These are phyloP conservation scores for Aspergillus ustus DNA, from an alignment of 2,329 filamentous ascomycete genomes.

Conservation along the genomic window DNA sequence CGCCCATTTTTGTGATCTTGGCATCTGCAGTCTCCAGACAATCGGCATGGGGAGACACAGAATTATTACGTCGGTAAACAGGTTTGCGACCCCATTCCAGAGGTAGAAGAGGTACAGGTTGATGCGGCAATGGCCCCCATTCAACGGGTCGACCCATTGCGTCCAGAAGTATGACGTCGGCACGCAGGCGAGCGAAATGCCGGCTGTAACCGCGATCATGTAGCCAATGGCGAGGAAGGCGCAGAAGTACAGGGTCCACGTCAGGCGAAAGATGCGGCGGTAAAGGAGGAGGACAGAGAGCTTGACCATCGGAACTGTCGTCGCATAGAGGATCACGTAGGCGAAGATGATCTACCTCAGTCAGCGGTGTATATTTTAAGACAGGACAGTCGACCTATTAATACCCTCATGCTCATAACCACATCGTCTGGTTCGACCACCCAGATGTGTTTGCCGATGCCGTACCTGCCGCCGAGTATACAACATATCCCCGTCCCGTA, in stretches of 20 bases:
- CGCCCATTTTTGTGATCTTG: slow-evolving; percentile 14
- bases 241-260: slow-evolving; percentile 21
- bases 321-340: slow-evolving; percentile 23
- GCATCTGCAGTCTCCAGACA: slow-evolving; percentile 26
- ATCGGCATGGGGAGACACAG: slow-evolving; percentile 24
- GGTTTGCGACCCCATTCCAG: slow-evolving; percentile 23
- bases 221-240: slow-evolving; percentile 21
- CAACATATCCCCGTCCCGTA: slow-evolving; percentile 20
- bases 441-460: slow-evolving; percentile 26
- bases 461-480: slow-evolving; percentile 21
- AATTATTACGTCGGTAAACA: slow-evolving; percentile 25
- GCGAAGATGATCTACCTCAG: slow-evolving; percentile 19
- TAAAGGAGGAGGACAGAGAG: slow-evolving; percentile 26
- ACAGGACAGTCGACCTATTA: background rate
- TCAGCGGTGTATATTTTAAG: background rate
- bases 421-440: slow-evolving; percentile 18
- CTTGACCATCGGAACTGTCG: slow-evolving; percentile 23
- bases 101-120: slow-evolving; percentile 25
- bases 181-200: slow-evolving; percentile 19
- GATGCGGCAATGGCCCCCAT: slow-evolving; percentile 16
- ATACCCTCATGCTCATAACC: slow-evolving; percentile 19
- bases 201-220: slow-evolving; percentile 13
- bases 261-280: slow-evolving; percentile 26
- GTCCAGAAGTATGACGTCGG: slow-evolving; percentile 26
- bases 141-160: slow-evolving; percentile 17